phyloP scores from a whole-genome alignment of 2,329 filamentous ascomycete species.

The Aspergillus cejpii region DNA sequence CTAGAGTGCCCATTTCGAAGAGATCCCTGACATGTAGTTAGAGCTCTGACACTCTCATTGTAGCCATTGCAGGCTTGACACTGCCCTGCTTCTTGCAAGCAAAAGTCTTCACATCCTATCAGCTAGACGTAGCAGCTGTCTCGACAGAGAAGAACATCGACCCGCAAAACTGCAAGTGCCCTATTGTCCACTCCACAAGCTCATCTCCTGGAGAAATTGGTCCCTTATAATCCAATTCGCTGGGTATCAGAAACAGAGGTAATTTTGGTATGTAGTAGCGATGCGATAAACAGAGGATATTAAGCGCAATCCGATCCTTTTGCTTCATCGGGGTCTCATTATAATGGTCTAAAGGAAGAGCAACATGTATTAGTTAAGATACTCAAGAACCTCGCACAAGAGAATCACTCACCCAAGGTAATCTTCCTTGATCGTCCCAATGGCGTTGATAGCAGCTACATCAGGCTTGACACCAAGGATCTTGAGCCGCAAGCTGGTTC shows the following conservation, averaged over 20 bases:
- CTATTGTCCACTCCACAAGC: not conserved
- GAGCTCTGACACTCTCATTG: not conserved
- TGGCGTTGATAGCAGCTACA: slow-evolving; percentile 91
- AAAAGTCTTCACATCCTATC: not conserved
- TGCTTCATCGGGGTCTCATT: slow-evolving; percentile 20
- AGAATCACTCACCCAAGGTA: slow-evolving; percentile 41
- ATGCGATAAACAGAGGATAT: slow-evolving; percentile 14
- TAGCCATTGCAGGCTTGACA: not conserved
- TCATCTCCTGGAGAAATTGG: slow-evolving; percentile 1
- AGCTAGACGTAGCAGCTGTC: not conserved
- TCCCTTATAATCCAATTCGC: not conserved
- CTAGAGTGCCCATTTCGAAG: not conserved
- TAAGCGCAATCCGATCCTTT: slow-evolving; percentile 17
- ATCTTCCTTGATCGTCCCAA: slow-evolving; percentile 88
- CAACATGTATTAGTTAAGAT: slow-evolving; percentile 11
- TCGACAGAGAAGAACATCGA: not conserved
- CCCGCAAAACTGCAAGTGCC: not conserved
- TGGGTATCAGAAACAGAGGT: slow-evolving; percentile 1
- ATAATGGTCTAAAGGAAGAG: slow-evolving; percentile 24
- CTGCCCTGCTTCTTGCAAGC: no score
- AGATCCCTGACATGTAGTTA: not conserved
- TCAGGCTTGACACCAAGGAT: slow-evolving; percentile 90
- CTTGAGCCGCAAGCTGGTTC: slow-evolving; percentile 88
- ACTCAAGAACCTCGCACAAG: not conserved
- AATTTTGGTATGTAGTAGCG: not conserved